Evolutionary conservation across 305 asterid genomes (phyloP), one percentile per base, ranked within the genome.

Genomic region (Ruellia speciosa): DNA sequence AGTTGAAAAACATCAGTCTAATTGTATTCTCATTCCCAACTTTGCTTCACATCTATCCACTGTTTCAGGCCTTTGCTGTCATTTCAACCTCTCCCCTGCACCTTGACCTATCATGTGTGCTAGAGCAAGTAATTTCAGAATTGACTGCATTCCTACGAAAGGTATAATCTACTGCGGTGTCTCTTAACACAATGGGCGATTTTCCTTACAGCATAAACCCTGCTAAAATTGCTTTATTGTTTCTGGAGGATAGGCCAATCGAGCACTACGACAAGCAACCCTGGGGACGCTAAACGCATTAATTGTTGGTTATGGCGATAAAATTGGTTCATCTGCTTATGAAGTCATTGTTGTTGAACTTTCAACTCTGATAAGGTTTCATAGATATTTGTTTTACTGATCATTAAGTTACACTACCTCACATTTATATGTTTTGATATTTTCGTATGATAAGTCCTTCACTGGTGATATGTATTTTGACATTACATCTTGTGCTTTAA

Each of bases 51-150:
- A 47, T 66, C 18, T 50, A 46, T 55, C 64, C 58, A 52, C 70
- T 65, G 62, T 67, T 71, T 72, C 84, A 93, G 99, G 99, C 99
- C 58, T 89, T 93, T 75, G 87, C 96, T 59, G 95, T 89, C 64
- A 93, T 93, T 73, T 95, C 97, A 18, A 80, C 95, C 64, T 93
- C 99, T 80, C 90, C 93, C 18, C 74, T 93, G 72, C 99, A 86
- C 75, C 83, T 93, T 16, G 90, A 93, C 74, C 76, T 93, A 58
- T 84, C 95, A 17, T 89, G 95, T 71, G 84, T 86, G 66, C 68
- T 89, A 58, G 96, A 89, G 81, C 90, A 85, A 55, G 97, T 93
- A 50, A 84, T 87, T 63, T 69, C 97, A 15, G 97, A 93, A 80
- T 74, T 93, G 79, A 93, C 97, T 55, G 95, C 95, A 58, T 93